Conservation (phyloP, 1,139 yeast species). For the Candida tropicalis region DNA sequence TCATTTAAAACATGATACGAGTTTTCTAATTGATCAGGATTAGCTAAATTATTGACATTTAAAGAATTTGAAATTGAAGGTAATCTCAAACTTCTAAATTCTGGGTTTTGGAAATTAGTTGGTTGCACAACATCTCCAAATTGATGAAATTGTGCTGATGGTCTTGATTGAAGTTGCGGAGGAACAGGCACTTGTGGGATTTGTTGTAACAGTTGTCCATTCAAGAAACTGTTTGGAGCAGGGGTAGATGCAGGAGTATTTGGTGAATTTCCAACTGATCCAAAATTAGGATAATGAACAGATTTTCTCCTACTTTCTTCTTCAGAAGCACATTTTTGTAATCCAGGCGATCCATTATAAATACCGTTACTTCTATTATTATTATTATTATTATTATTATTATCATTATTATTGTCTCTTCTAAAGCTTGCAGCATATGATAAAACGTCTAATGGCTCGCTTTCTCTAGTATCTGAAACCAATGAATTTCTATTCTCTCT, state of each 20-base stretch:
- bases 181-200: too few relatives aligned
- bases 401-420: slow-evolving; percentile 9
- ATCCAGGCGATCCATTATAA: background rate
- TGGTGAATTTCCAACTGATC: slow-evolving; percentile 15
- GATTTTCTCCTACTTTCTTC: background rate
- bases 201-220: background rate
- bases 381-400: background rate
- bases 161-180: background rate
- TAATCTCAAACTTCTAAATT: slow-evolving; percentile 10
- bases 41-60: slow-evolving; percentile 12
- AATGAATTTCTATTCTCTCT: slow-evolving; percentile 9
- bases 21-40: slow-evolving; percentile 30
- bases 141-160: slow-evolving; percentile 5
- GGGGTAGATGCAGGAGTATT: background rate
- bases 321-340: slow-evolving; percentile 9
- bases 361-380: too few relatives aligned
- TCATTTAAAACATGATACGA: slow-evolving; percentile 40
- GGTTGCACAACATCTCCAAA: slow-evolving; percentile 6
- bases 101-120: slow-evolving; percentile 3
- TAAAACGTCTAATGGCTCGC: slow-evolving; percentile 36
- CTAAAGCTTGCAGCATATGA: slow-evolving; percentile 39
- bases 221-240: background rate
- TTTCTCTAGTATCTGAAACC: slow-evolving; percentile 7
- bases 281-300: slow-evolving; percentile 9
- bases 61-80: slow-evolving; percentile 13